Percentiles rank a stretch among this genome's conserved stretches.
Evolutionary conservation across 345 rosid genomes (phyloP).

Genomic region (Salix koriyanagi): DNA sequence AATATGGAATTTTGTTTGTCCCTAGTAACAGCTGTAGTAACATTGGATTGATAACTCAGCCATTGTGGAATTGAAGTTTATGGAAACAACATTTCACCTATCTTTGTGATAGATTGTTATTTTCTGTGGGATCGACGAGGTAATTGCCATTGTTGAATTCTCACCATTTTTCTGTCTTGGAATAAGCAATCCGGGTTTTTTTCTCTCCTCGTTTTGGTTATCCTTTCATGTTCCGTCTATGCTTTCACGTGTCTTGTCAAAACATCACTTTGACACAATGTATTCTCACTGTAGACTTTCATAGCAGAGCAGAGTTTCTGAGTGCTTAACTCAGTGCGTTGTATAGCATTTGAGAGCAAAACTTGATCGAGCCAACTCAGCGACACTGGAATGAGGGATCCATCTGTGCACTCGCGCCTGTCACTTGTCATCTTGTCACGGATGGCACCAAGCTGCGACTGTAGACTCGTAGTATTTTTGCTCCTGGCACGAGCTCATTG

Average conservation of each 20-base stretch:
- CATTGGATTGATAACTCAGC: constrained; percentile 4
- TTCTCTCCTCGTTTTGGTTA: background rate
- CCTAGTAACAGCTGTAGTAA: background rate
- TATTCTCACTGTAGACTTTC: background rate
- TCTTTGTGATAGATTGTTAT: background rate
- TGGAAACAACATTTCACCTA: background rate
- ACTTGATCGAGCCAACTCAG: background rate
- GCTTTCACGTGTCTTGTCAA: background rate
- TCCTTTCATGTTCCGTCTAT: background rate
- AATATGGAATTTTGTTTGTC: constrained; percentile 20
- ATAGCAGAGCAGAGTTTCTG: background rate
- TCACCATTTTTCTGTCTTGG: background rate
- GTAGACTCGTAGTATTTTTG: no score
- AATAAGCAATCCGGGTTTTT: background rate
- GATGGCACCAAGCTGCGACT: no score
- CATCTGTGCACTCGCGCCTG: background rate
- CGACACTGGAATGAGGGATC: background rate
- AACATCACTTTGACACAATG: background rate
- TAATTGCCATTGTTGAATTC: background rate
- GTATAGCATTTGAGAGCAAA: background rate
- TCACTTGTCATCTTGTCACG: background rate
- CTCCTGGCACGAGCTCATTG: no score
- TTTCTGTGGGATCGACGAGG: background rate
- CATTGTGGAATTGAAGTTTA: constrained; percentile 6
- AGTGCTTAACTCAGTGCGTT: background rate